phyloP scores from a whole-genome alignment of 768 basidiomycete species.

The Termitomyces eurrhizus region DNA sequence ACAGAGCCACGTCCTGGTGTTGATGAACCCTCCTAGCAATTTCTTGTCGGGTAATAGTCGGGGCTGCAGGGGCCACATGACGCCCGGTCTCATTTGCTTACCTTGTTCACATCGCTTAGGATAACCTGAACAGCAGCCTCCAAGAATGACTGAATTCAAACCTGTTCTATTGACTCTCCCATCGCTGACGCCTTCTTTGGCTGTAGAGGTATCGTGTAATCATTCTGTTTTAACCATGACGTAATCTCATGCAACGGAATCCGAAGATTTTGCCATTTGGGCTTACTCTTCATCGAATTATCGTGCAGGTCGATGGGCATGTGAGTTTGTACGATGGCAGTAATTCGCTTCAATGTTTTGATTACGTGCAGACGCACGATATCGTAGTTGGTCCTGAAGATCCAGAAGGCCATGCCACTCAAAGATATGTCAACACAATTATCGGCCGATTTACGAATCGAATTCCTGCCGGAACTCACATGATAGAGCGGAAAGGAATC shows the following conservation, averaged over 20 bases:
- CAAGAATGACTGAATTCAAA: slow-evolving; percentile 41
- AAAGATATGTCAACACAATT: slow-evolving; percentile 72
- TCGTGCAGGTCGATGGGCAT: slow-evolving; percentile 62
- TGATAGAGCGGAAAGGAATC: slow-evolving; percentile 50
- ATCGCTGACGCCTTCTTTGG: slow-evolving; percentile 52
- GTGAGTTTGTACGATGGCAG: slow-evolving; percentile 28
- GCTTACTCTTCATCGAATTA: slow-evolving; percentile 63
- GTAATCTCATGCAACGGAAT: background rate
- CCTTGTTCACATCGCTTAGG: background rate
- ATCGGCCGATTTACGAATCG: slow-evolving; percentile 74
- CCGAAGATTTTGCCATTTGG: slow-evolving; percentile 61
- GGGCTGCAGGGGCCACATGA: slow-evolving; percentile 9
- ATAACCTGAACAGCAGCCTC: background rate
- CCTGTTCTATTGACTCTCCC: slow-evolving; percentile 54
- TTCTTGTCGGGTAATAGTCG: slow-evolving; percentile 11
- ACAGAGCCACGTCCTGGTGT: background rate
- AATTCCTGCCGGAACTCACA: slow-evolving; percentile 55
- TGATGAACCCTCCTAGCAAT: background rate
- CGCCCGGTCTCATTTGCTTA: background rate
- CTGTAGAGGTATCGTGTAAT: slow-evolving; percentile 46
- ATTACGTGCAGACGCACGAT: slow-evolving; percentile 57
- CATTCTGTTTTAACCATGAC: background rate
- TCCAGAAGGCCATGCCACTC: slow-evolving; percentile 49
- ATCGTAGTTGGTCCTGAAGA: slow-evolving; percentile 71
- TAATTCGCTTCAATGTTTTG: background rate